A percentile compares a stretch with the other conserved stretches of the same genome.
phyloP scores from a whole-genome alignment of 23 red algal genomes.

The Gracilaria caudata region DNA sequence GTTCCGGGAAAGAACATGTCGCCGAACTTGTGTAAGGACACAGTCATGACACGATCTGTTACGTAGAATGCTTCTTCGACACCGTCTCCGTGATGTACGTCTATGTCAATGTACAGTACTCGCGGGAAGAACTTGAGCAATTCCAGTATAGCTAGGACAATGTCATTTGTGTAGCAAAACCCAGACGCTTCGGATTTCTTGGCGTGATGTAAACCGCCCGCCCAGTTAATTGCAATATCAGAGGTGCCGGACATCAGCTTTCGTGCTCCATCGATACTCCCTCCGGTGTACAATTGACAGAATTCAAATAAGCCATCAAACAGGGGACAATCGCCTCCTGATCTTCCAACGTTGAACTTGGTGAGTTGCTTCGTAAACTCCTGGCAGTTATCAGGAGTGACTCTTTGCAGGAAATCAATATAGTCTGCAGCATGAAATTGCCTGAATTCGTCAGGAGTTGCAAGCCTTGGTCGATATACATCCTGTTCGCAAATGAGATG shows the following conservation, averaged over 20 bases:
- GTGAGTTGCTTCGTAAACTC: conserved; percentile 78
- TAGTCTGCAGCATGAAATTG: conserved; percentile 95
- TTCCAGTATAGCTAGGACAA: conserved; percentile 97
- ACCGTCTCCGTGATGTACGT: conserved; percentile 99
- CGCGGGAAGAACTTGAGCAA: conserved; percentile 88
- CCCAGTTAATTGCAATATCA: conserved; percentile 99
- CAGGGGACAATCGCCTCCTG: conserved; percentile 91
- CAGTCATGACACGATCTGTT: conserved; percentile 98
- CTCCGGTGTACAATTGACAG: conserved; percentile 89
- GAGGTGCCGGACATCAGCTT: conserved; percentile 81
- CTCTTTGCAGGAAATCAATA: conserved; percentile 88
- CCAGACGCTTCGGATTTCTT: conserved; percentile 98
- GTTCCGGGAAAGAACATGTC: conserved; percentile 99
- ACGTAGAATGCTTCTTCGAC: conserved; percentile 99
- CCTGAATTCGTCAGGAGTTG: conserved; percentile 83
- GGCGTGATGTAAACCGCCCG: conserved; percentile 96
- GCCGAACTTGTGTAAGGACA: conserved; percentile 99
- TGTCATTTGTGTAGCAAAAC: conserved; percentile 99
- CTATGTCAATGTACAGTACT: conserved; percentile 99
- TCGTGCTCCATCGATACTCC: conserved; percentile 90
- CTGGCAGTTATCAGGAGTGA: conserved; percentile 88
- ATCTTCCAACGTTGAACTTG: conserved; percentile 86
- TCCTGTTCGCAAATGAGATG: conserved; percentile 42
- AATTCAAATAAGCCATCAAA: conserved; percentile 99
- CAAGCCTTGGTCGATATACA: conserved; percentile 88